Base-by-base conservation (phyloP, 345 rosid species). In the Noccaea bulbosa region DNA sequence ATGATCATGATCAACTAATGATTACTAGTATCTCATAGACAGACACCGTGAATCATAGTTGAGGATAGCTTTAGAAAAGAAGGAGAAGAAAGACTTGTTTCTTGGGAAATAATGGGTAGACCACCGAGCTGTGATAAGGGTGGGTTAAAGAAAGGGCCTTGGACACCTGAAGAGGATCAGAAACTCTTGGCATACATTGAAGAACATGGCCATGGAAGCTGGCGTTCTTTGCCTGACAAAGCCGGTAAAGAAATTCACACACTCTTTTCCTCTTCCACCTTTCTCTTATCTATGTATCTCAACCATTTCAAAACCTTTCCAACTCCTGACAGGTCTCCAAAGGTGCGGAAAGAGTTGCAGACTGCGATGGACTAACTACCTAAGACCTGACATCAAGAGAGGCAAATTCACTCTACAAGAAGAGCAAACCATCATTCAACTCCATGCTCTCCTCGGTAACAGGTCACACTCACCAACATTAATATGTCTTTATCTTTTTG, bases 81-180 rank as follows among this genome's bases (percentile, higher is more conserved):
- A 27, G 30, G n/a, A n/a, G n/a, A n/a, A n/a, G n/a, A n/a, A 27
- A 27, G 30, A 27, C 30, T 20, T 2, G 24, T 27, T 1, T 3
- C 30, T 27, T 27, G 30, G 3, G 30, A 2, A 27, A 77, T 41
- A 77, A 88, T 86, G 95, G 95, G 88, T 6, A 66, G 95, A 73
- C 83, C 91, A 2, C 91, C 95, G 3, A 85, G 95, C 70, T 88
- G 98, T 59, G 95, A 92, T 63, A 90, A 92, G 78, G 85, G 82
- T 1, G 98, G 96, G 1, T 71, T 92, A 71, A 92, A 92, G 88
- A 92, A 88, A 88, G 98, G 98, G 15, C 98, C 98, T 17, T 92
- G 98, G 98, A 92, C 95, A 33, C 92, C 88, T 10, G 98, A 90
- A 79, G 98, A 90, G 72, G 98, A 92, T 76, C 95, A 90, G 69